Percentiles rank a stretch among this genome's conserved stretches.
Conservation (phyloP, 2,329 filamentous ascomycete genomes). For the Cercospora brassicicola region DNA sequence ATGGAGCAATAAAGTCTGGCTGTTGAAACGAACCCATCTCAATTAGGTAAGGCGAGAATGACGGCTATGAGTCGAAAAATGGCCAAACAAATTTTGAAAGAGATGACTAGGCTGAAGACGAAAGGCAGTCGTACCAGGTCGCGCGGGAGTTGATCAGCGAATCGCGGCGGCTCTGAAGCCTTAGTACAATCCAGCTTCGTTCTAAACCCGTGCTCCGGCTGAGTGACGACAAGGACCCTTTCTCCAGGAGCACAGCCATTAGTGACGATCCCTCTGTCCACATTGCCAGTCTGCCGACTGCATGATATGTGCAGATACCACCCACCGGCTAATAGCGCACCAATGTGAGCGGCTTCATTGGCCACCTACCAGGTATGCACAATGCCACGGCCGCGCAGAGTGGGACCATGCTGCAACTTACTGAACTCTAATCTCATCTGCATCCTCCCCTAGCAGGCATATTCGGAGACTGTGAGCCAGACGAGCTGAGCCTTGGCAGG, state of each 20-base stretch:
- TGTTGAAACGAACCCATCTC: conserved; percentile 11
- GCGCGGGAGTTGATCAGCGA: background rate
- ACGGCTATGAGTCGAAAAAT: conserved; percentile 2
- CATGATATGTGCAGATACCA: background rate
- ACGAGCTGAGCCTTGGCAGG: background rate
- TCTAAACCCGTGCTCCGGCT: background rate
- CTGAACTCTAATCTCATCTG: conserved; percentile 5
- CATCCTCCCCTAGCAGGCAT: background rate
- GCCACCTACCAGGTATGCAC: background rate
- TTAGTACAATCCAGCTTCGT: conserved; percentile 8
- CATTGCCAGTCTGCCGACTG: background rate
- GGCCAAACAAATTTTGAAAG: conserved; percentile 9
- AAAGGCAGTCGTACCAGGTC: conserved; percentile 12
- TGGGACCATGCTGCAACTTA: background rate
- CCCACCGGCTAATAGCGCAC: background rate
- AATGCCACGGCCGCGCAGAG: background rate
- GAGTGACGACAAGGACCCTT: conserved; percentile 6
- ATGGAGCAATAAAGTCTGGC: conserved; percentile 6
- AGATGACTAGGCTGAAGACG: conserved; percentile 4
- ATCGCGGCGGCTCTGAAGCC: conserved; percentile 7
- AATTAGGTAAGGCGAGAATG: background rate
- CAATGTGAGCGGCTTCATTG: background rate
- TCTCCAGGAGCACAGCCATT: background rate
- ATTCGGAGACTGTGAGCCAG: conserved; percentile 4
- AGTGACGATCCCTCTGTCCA: conserved; percentile 1